Base-by-base conservation (phyloP, 1,139 yeast species). In the Saccharomyces hybrid region DNA sequence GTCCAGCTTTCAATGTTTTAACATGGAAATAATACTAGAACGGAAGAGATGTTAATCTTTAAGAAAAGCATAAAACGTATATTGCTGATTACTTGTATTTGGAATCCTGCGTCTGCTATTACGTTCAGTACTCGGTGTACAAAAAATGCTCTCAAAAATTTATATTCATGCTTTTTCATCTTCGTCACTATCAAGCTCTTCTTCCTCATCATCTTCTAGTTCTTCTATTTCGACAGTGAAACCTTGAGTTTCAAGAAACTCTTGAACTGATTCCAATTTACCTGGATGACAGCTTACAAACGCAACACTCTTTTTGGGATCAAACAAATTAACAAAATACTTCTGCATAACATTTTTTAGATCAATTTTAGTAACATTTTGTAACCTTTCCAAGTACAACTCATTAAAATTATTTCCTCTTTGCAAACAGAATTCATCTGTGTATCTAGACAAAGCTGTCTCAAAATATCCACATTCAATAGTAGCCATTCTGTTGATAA, bases 241-340 rank as follows among this genome's bases (percentile, higher is more conserved):
- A 0, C 96, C 96, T 49, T 74, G 73, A 0, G 64, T 63, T 19
- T 64, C 66, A 57, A 90, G 80, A 55, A 77, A 82, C 16, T 67
- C 68, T 47, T 72, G 70, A 56, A 88, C 73, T 5, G 72, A 74
- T 0, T 75, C 80, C 1, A 75, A 69, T 64, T 84, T 85, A 1
- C 83, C 75, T 4, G 93, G 85, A 59, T 93, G 90, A 56, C 93
- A 79, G 61, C 91, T 83, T 8, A 85, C 74, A 65, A 89, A 90
- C 6, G 87, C 77, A 49, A 80, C 73, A 4, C 95, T 83, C 1
- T 70, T 70, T 0, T 73, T 65, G 2, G 82, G 62, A 44, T 81
- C 77, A 68, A 91, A 91, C 55, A 91, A 62, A 4, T 82, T 80
- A 21, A 76, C 71, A 68, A 84, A 82, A 63, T 87, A 88, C 59